These are phyloP conservation scores for Fusarium anguioides DNA, from an alignment of 2,329 filamentous ascomycete species.

Conservation along the genomic window DNA sequence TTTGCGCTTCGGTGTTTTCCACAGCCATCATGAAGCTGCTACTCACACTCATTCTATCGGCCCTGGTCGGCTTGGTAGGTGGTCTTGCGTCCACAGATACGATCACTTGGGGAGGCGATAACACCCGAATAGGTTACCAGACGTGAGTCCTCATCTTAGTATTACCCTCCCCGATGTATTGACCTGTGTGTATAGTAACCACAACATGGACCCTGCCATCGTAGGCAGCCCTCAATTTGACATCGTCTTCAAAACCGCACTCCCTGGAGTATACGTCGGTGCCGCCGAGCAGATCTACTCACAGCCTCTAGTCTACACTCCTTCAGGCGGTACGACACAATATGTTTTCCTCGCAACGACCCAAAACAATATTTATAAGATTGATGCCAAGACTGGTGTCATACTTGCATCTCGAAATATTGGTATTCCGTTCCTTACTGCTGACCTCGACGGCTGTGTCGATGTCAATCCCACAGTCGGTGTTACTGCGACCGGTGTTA, in stretches of 20 bases:
- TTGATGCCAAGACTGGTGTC: constrained; percentile 64
- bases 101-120: constrained; percentile 70
- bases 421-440: constrained; percentile 60
- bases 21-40: constrained; percentile 42
- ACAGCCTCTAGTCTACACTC: constrained; percentile 63
- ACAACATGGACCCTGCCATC: constrained; percentile 71
- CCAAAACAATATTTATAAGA: constrained; percentile 68
- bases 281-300: constrained; percentile 63
- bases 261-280: constrained; percentile 64
- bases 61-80: constrained; percentile 49
- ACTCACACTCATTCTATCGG: constrained; percentile 46
- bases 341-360: constrained; percentile 67
- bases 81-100: constrained; percentile 62
- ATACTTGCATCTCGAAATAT: constrained; percentile 62
- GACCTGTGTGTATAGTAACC: constrained; percentile 53
- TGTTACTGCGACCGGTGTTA: constrained; percentile 59
- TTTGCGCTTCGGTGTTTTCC: constrained; percentile 1
- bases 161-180: not conserved
- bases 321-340: constrained; percentile 57
- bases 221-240: constrained; percentile 66
- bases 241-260: constrained; percentile 62
- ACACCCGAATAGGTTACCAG: constrained; percentile 64
- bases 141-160: constrained; percentile 51
- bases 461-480: constrained; percentile 61
- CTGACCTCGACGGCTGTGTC: constrained; percentile 60